Evolutionary conservation across 2,329 filamentous ascomycete genomes (phyloP), one percentile per base, ranked within the genome.

Genomic region (Botrytis cinerea): DNA sequence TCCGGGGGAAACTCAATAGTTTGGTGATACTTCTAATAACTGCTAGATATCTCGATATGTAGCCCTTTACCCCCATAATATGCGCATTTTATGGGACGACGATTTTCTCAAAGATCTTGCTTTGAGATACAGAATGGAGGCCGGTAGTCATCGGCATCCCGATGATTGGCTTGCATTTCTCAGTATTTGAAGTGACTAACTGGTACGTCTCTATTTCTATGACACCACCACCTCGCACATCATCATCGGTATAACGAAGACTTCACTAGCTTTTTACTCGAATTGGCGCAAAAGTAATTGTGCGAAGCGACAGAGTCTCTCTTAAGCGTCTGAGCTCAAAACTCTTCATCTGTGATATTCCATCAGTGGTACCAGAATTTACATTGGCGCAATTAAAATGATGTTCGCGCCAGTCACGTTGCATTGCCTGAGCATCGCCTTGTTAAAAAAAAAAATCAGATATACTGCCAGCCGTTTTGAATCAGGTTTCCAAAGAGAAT

Each of bases 241-340:
- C 62, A 68, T 71, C 70, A 66, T 61, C 25, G 18, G 62, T 69
- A 57, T 40, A 38, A 72, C 62, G 10, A 48, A 22, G 28, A 60
- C 25, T 69, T 32, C 20, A 43, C n/a, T 54, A n/a, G 12, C 25
- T n/a, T 57, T 18, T 40, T 51, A 46, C 25, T 71, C 48, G 28
- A 46, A 51, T n/a, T 45, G 38, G 35, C 63, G 43, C 35, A 51
- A 48, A 51, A 10, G 40, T 35, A 67, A 43, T 62, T 62, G 38
- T n/a, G 22, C 38, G 25, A 54, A 68, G 48, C 69, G 59, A 67
- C 60, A n/a, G 22, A 63, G 28, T 22, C 18, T 25, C 32, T 70
- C 57, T 70, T 48, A 38, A 22, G 48, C 25, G 38, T 68, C 48
- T 57, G 66, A 32, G 66, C 32, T 35, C 40, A 60, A 68, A 69